Conservation (phyloP, 202 grass and related monocot genomes). For the Elaeis oleifera region DNA sequence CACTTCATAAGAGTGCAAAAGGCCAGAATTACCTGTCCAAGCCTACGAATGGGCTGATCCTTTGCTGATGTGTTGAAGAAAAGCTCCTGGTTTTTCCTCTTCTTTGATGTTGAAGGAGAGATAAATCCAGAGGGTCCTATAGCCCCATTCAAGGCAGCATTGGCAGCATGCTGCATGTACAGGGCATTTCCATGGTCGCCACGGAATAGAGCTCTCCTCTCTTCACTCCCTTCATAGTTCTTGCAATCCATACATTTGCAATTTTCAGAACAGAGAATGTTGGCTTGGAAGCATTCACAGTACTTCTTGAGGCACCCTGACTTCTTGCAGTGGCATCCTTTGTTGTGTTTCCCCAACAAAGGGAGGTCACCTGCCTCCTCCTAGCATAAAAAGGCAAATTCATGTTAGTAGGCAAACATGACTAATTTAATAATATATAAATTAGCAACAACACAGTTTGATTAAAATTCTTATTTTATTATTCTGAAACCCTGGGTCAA, state of each 20-base stretch:
- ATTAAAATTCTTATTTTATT: too few relatives aligned
- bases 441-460: too few relatives aligned
- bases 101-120: constrained; percentile 69
- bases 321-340: constrained; percentile 98
- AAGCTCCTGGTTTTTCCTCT: constrained; percentile 65
- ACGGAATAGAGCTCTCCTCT: constrained; percentile 56
- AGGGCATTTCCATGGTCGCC: constrained; percentile 52
- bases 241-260: constrained; percentile 99
- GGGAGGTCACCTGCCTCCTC: constrained; percentile 61
- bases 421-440: too few relatives aligned
- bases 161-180: constrained; percentile 78
- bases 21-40: constrained; percentile 45
- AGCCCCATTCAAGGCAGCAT: constrained; percentile 79
- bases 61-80: constrained; percentile 38
- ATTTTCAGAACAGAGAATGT: constrained; percentile 96
- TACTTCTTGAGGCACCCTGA: constrained; percentile 99
- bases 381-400: constrained; percentile 36
- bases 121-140: constrained; percentile 50
- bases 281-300: constrained; percentile 96
- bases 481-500: too few relatives aligned
- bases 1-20: not conserved
- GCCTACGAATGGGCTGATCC: constrained; percentile 39
- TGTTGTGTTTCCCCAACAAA: constrained; percentile 93
- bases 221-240: constrained; percentile 87
- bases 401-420: constrained; percentile 14